These are phyloP conservation scores for Blakeslea trispora DNA, from an alignment of 371 early-diverging fungal genomes.

Conservation along the genomic window DNA sequence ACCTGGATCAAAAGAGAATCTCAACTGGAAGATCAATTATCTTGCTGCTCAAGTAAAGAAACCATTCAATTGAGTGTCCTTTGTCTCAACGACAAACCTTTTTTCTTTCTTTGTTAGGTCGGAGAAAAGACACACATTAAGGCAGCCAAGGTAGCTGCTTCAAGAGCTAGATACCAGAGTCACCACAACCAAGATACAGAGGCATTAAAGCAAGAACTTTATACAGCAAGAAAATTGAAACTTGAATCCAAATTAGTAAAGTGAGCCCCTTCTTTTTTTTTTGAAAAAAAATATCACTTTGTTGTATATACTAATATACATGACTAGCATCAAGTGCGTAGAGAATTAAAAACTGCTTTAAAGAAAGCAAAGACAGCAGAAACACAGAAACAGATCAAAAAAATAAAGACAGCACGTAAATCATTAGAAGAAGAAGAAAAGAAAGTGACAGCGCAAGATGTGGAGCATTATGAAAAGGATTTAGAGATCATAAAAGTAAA, in stretches of 20 bases:
- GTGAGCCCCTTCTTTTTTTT: too few species aligned
- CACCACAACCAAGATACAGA: conserved; percentile 15
- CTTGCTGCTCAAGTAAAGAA: conserved; percentile 32
- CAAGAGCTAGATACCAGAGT: conserved; percentile 27
- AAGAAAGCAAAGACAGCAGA: conserved; percentile 41
- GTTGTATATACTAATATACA: too few species aligned
- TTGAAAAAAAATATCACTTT: too few species aligned
- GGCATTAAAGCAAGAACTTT: conserved; percentile 17
- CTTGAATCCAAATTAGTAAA: conserved; percentile 41
- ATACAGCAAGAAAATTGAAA: conserved; percentile 29
- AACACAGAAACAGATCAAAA: conserved; percentile 39
- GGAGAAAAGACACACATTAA: conserved; percentile 31
- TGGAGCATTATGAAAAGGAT: conserved; percentile 35
- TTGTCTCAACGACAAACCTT: too few species aligned
- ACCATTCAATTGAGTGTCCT: too few species aligned
- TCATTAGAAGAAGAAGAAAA: conserved; percentile 18
- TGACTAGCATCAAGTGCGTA: conserved; percentile 46
- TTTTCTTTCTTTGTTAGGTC: conserved; percentile 14
- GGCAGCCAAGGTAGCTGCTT: conserved; percentile 24
- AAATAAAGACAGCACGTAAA: conserved; percentile 27
- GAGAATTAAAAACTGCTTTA: conserved; percentile 31
- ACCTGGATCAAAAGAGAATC: conserved; percentile 27
- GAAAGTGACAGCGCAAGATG: conserved; percentile 25
- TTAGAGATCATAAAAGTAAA: conserved; percentile 38
- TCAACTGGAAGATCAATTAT: conserved; percentile 38